Conservation (phyloP, 768 basidiomycete species). For the Suillus plorans region DNA sequence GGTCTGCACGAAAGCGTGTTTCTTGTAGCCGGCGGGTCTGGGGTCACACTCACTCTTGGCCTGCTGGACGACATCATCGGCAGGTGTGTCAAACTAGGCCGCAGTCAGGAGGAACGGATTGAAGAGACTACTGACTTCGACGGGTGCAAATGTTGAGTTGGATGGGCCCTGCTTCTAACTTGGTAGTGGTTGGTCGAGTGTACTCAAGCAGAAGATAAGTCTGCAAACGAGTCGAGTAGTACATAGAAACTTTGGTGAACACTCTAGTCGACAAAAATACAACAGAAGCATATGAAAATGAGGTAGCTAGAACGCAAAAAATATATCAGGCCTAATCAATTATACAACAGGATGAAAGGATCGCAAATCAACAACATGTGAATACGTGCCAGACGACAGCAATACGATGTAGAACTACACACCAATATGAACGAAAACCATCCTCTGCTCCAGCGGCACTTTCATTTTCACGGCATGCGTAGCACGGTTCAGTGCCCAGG, state of each 20-base stretch:
- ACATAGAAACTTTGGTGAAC: not conserved
- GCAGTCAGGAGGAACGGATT: conserved; percentile 40
- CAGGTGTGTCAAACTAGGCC: conserved; percentile 48
- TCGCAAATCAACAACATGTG: too few relatives aligned
- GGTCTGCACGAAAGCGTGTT: conserved; percentile 39
- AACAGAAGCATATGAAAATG: too few relatives aligned
- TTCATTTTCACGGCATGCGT: too few relatives aligned
- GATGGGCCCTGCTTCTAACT: not conserved
- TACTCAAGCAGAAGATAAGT: not conserved
- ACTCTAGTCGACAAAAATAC: too few relatives aligned
- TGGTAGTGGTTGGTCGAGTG: not conserved
- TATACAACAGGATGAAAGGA: too few relatives aligned
- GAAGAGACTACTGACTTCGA: not conserved
- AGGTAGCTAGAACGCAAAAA: too few relatives aligned
- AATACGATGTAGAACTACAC: too few relatives aligned
- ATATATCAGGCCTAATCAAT: too few relatives aligned
- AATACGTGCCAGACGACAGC: too few relatives aligned
- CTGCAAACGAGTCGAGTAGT: not conserved
- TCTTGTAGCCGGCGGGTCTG: conserved; percentile 81
- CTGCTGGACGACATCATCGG: conserved; percentile 82
- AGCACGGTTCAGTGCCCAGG: too few relatives aligned
- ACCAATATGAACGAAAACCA: too few relatives aligned
- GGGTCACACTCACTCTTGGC: conserved; percentile 73
- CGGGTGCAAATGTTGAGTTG: not conserved
- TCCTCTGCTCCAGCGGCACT: too few relatives aligned